Base-by-base conservation (phyloP, 805 yeast species). In the Wickerhamia fluorescens region DNA sequence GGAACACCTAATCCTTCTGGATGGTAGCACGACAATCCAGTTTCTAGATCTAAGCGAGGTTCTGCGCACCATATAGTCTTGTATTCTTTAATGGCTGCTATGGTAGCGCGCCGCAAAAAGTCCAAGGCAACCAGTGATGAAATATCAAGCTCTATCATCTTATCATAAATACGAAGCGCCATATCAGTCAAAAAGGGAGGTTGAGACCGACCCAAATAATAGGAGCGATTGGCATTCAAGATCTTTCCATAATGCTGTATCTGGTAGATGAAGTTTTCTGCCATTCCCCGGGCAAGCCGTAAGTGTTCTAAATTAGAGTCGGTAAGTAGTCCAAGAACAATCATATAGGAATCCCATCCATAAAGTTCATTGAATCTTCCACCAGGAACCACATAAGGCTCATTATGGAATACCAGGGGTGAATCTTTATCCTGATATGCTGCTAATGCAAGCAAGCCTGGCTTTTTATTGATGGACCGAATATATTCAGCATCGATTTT, bases 271-370 rank as follows among this genome's bases (percentile, higher is more conserved):
- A 87, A 88, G 55, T 89, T 88, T 50, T 81, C 88, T 8, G 88
- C 84, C 89, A 89, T 85, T 0, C 94, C 95, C 42, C 78, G 66
- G 6, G 95, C 89, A 19, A 88, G 66, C 23, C 78, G 82, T 13
- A 75, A 54, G 28, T 75, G 67, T 6, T 40, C 36, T 15, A 22
- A 13, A 1, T 55, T 49, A 1, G 53, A 65, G 46, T 82, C 81
- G 16, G 72, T 68, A 15, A 92, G 52, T 23, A 92, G 64, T 1
- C 97, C 98, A 14, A 87, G 55, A 0, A 92, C 73, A 49, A 80
- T 87, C 80, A 92, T 83, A 49, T 92, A 89, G 2, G 96, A 86
- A 53, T 89, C 98, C 98, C 98, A 89, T 10, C 97, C 98, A 48
- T 92, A 89, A 34, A 87, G 70, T 58, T 89, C 98, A 58, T 92